phyloP scores from a whole-genome alignment of 2,329 filamentous ascomycete genomes.

The Fusarium nematophilum region DNA sequence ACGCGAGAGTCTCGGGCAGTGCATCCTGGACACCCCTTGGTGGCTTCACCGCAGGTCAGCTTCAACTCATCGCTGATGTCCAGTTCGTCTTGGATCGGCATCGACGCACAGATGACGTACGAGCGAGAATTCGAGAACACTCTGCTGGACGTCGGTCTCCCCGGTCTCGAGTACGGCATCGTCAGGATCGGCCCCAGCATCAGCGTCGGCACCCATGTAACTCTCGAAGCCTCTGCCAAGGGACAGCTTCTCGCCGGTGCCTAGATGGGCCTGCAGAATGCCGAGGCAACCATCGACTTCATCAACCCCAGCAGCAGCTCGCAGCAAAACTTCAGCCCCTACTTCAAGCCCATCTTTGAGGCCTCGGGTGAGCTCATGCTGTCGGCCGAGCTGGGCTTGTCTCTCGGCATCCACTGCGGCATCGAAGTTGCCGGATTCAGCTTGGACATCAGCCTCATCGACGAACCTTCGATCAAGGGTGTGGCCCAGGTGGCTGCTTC shows the following conservation, averaged over 20 bases:
- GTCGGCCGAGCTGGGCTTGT: slow-evolving; percentile 43
- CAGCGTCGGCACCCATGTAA: neutral
- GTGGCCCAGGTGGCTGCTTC: neutral
- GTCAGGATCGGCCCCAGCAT: neutral
- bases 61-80: neutral
- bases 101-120: neutral
- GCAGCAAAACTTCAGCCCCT: slow-evolving; percentile 40
- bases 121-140: neutral
- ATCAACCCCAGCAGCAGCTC: slow-evolving; percentile 33
- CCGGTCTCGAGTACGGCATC: neutral
- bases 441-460: neutral
- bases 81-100: neutral
- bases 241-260: slow-evolving; percentile 46
- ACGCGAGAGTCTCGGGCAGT: slow-evolving; percentile 41
- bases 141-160: neutral
- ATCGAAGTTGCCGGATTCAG: neutral
- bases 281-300: slow-evolving; percentile 39
- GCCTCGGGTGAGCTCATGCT: slow-evolving; percentile 42
- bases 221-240: slow-evolving; percentile 37
- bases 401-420: slow-evolving; percentile 40
- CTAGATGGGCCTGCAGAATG: slow-evolving; percentile 45
- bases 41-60: neutral
- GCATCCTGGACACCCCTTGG: slow-evolving; percentile 27
- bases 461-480: neutral
- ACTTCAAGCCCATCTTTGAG: slow-evolving; percentile 46